Evolutionary conservation across 2,329 filamentous ascomycete species (phyloP).

Genomic region (Zelopaecilomyces penicillatus): DNA sequence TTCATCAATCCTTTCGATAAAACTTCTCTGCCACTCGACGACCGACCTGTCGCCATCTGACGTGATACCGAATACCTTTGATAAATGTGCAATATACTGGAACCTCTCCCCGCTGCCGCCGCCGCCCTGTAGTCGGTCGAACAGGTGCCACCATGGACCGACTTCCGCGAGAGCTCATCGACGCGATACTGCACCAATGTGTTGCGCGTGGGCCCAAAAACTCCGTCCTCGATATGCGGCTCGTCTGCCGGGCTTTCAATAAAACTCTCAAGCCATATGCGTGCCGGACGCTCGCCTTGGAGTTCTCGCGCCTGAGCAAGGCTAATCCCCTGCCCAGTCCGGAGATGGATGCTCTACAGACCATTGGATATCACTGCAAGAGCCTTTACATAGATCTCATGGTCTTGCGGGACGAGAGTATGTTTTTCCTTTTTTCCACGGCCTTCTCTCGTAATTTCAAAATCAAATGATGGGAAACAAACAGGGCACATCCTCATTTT

Average conservation of each 20-base stretch:
- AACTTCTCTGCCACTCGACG: too few species aligned
- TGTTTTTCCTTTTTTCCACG: slow-evolving; percentile 10
- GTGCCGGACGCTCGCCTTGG: slow-evolving; percentile 40
- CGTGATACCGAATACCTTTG: too few species aligned
- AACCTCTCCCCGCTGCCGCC: too few species aligned
- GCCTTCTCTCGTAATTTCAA: background rate
- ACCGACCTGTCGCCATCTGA: too few species aligned
- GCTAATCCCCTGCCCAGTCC: slow-evolving; percentile 24
- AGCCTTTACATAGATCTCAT: slow-evolving; percentile 44
- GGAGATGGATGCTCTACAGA: slow-evolving; percentile 33
- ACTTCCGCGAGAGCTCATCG: slow-evolving; percentile 40
- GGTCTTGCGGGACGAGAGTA: slow-evolving; percentile 44
- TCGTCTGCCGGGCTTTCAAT: slow-evolving; percentile 43
- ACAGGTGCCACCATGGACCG: slow-evolving; percentile 29
- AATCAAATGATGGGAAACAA: too few species aligned
- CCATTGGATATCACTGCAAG: slow-evolving; percentile 39
- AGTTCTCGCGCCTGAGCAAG: slow-evolving; percentile 39
- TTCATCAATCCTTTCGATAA: too few species aligned
- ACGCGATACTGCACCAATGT: slow-evolving; percentile 36
- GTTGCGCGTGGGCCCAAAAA: slow-evolving; percentile 37
- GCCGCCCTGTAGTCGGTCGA: too few species aligned
- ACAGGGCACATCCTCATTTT: background rate
- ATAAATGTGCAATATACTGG: too few species aligned
- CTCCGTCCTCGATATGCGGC: slow-evolving; percentile 33
- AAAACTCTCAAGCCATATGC: slow-evolving; percentile 35